phyloP scores from a whole-genome alignment of 176 grass and related monocot genomes.

The Alloteropsis semialata region DNA sequence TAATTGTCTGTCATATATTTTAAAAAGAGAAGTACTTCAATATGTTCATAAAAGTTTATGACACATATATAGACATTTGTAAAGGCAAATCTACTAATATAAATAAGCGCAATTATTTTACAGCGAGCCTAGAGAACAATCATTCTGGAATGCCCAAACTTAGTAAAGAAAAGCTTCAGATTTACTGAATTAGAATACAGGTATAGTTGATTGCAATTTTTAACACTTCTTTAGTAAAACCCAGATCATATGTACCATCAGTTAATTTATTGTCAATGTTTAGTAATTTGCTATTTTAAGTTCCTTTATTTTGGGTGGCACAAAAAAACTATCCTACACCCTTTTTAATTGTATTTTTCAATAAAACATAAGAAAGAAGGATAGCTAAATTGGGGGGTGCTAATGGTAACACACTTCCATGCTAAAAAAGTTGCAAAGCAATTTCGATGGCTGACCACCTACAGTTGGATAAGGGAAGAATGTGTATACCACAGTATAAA shows the following conservation, averaged over 20 bases:
- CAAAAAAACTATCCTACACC: not conserved
- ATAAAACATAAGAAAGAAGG: no score
- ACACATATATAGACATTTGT: not conserved
- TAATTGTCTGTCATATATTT: no score
- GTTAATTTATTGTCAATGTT: not conserved
- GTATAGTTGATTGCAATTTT: no score
- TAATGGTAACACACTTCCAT: not conserved
- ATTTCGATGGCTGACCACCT: not conserved
- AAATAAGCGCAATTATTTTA: not conserved
- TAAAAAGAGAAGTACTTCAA: not conserved
- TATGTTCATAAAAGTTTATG: no score
- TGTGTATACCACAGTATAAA: not conserved
- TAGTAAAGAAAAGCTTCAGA: not conserved
- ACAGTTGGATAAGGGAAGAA: not conserved
- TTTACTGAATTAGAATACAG: not conserved
- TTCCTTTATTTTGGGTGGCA: not conserved
- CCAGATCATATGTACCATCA: not conserved
- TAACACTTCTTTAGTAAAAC: not conserved
- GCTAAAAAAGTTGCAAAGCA: not conserved
- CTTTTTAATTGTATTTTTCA: no score
- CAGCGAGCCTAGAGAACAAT: not conserved
- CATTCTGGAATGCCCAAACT: not conserved
- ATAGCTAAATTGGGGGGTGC: no score
- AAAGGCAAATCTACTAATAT: not conserved
- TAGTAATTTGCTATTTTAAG: not conserved